Evolutionary conservation across 257 asterid genomes (phyloP).

Genomic region (Solanum acaule): DNA sequence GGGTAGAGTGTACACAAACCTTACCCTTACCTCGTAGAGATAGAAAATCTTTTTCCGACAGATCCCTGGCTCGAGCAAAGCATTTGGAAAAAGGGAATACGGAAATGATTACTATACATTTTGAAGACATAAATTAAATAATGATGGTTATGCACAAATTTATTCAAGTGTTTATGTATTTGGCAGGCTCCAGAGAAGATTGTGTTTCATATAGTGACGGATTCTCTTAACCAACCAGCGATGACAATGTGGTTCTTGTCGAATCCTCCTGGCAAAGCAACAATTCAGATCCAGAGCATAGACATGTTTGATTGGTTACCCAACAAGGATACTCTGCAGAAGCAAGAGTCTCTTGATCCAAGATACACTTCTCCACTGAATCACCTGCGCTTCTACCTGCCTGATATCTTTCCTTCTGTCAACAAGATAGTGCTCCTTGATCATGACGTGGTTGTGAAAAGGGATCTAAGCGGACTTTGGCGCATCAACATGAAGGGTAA

Average conservation of each 20-base stretch:
- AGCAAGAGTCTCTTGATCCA: slow-evolving; percentile 47
- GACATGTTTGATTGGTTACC: slow-evolving; percentile 49
- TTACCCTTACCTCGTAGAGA: not conserved
- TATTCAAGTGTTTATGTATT: not conserved
- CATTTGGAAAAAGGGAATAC: not conserved
- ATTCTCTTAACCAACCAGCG: slow-evolving; percentile 42
- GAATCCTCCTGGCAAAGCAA: slow-evolving; percentile 38
- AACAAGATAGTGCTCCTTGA: slow-evolving; percentile 48
- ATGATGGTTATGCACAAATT: not conserved
- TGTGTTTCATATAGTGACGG: slow-evolving; percentile 48
- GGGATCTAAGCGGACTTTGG: slow-evolving; percentile 44
- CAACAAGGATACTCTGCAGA: slow-evolving; percentile 36
- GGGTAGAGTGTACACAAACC: not conserved
- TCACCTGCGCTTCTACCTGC: slow-evolving; percentile 55
- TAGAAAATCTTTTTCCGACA: not conserved
- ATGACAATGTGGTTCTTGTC: slow-evolving; percentile 52
- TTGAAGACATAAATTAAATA: not conserved
- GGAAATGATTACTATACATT: not conserved
- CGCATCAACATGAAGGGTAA: slow-evolving; percentile 36
- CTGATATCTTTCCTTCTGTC: slow-evolving; percentile 47
- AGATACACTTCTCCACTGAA: slow-evolving; percentile 58
- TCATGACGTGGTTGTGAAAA: slow-evolving; percentile 48
- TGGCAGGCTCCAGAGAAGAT: slow-evolving; percentile 47
- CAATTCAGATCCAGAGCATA: slow-evolving; percentile 41
- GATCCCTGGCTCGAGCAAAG: not conserved